Evolutionary conservation across 31 red algal genomes (phyloP).

Genomic region (Porphyra umbilicalis): DNA sequence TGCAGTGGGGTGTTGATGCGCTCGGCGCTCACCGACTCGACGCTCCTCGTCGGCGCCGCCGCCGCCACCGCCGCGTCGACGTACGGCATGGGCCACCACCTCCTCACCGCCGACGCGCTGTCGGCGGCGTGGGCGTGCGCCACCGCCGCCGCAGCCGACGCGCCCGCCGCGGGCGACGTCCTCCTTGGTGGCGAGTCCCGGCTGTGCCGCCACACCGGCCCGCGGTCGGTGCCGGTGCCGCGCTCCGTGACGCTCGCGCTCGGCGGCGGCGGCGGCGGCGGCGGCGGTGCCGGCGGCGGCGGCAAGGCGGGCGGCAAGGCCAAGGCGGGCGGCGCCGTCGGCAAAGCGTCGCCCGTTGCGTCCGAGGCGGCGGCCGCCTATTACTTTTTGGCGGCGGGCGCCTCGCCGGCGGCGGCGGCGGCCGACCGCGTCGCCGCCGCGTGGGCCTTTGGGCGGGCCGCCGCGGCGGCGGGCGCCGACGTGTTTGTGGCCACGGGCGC

Average conservation of each 20-base stretch:
- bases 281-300: not conserved
- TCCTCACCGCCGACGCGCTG: not conserved
- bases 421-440: not conserved
- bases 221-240: not conserved
- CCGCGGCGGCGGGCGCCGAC: not conserved
- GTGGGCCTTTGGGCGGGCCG: not conserved
- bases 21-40: not conserved
- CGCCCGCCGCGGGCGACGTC: not conserved
- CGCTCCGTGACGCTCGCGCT: not conserved
- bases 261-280: not conserved
- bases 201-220: not conserved
- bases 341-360: not conserved
- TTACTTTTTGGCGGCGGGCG: not conserved
- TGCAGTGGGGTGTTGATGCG: not conserved
- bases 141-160: not conserved
- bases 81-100: not conserved
- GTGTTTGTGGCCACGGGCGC: not conserved
- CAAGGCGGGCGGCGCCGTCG: too few species aligned
- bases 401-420: not conserved
- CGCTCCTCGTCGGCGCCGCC: not conserved
- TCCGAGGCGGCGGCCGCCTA: not conserved
- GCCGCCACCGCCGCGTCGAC: not conserved
- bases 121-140: not conserved
- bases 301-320: not conserved
- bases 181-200: not conserved